Conservation (phyloP, 2,329 filamentous ascomycete species). For the Stylonectria norvegica region DNA sequence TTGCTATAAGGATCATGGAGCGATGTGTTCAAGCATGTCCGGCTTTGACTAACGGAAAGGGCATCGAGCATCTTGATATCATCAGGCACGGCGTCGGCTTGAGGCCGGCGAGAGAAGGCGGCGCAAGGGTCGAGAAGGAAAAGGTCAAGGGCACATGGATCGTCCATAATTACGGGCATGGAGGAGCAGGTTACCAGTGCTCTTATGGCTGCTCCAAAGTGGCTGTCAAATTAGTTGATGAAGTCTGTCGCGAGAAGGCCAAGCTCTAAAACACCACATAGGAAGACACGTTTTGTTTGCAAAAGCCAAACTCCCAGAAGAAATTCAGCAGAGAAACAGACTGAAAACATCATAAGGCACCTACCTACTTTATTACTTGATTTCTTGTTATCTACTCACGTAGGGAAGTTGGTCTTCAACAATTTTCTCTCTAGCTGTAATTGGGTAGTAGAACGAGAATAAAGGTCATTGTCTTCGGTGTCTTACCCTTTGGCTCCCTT, state of each 20-base stretch:
- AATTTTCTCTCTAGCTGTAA: too few species aligned
- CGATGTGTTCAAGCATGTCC: slow-evolving; percentile 64
- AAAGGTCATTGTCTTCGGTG: too few species aligned
- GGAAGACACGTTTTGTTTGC: too few species aligned
- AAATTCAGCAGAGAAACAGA: too few species aligned
- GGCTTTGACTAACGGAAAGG: slow-evolving; percentile 57
- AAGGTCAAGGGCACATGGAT: slow-evolving; percentile 52
- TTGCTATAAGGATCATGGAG: slow-evolving; percentile 78
- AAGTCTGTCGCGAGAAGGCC: not conserved
- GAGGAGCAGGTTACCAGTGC: slow-evolving; percentile 65
- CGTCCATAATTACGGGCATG: slow-evolving; percentile 76
- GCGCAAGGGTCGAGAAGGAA: slow-evolving; percentile 68
- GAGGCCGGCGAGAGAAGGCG: slow-evolving; percentile 67
- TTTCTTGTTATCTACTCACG: too few species aligned
- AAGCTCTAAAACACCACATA: too few species aligned
- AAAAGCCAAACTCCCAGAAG: too few species aligned
- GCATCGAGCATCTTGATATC: slow-evolving; percentile 68
- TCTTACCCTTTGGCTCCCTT: too few species aligned
- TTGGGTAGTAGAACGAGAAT: too few species aligned
- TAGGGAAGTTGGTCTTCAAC: too few species aligned
- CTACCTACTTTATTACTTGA: too few species aligned
- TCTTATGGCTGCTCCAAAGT: not conserved
- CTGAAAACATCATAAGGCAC: too few species aligned
- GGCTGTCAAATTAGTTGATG: not conserved
- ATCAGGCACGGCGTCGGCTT: slow-evolving; percentile 79